phyloP scores from a whole-genome alignment of 2,329 filamentous ascomycete genomes.

The Alternaria arborescens region DNA sequence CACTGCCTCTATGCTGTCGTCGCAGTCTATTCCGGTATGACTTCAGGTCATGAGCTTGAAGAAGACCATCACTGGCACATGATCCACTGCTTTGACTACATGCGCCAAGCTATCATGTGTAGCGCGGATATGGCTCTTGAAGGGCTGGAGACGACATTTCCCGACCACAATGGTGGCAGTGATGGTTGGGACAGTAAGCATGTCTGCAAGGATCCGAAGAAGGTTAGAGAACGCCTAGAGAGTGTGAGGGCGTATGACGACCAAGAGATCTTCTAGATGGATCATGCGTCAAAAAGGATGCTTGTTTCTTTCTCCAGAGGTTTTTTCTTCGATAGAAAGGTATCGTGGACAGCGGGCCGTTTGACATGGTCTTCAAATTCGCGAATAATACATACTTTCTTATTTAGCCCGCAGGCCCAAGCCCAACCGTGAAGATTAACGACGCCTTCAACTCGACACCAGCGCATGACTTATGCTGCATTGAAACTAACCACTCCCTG shows the following conservation, averaged over 20 bases:
- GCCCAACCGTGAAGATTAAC: background rate
- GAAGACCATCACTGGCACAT: constrained; percentile 51
- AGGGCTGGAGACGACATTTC: constrained; percentile 46
- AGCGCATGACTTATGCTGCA: background rate
- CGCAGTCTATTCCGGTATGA: constrained; percentile 43
- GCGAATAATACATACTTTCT: background rate
- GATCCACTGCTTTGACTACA: constrained; percentile 51
- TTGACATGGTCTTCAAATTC: background rate
- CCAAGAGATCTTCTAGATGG: constrained; percentile 40
- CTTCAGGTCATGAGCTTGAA: constrained; percentile 32
- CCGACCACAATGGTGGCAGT: constrained; percentile 47
- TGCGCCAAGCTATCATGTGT: constrained; percentile 48
- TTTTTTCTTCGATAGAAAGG: accelerated
- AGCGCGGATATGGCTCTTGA: constrained; percentile 44
- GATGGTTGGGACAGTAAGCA: constrained; percentile 50
- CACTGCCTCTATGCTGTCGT: constrained; percentile 48
- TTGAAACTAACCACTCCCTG: background rate
- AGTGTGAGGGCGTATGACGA: constrained; percentile 46
- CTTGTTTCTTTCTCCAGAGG: accelerated
- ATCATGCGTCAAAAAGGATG: no score
- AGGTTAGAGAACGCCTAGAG: constrained; percentile 31
- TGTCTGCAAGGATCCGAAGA: constrained; percentile 31
- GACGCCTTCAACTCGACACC: background rate
- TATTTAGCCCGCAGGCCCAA: background rate
- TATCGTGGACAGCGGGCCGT: background rate